Base-by-base conservation (phyloP, 2,329 filamentous ascomycete genomes). In the Colletotrichum tabaci region DNA sequence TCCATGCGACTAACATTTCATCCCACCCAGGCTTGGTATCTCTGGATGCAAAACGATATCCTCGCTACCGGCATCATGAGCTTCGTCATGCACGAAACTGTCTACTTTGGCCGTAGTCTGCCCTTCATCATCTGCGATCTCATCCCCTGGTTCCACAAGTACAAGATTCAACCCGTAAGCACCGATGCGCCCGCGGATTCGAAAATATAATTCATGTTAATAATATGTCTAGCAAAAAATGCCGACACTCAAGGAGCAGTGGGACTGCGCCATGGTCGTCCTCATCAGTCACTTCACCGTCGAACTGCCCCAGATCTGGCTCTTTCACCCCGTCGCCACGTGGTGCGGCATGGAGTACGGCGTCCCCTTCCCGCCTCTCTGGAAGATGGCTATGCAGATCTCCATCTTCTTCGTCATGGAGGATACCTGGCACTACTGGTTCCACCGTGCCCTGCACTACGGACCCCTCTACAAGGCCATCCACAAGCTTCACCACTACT, bases 401-500 rank as follows among this genome's bases (percentile, higher is more conserved):
- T 89, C 92, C 73, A 88, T 98, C 80, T 97, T 98, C 88, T 99
- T 99, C 85, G 89, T 98, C 71, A 84, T 98, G 79, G 96, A 99
- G 84, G 96, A 99, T 83, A 87, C 96, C 76, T 99, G 96, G 96
- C 96, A 99, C 85, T 99, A 99, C 88, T 98, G 95, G 92, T 91
- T 91, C 76, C 96, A 99, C 86, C 94, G 96, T 77, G 90, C 89
- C 53, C 91, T 99, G 84, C 96, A 99, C 88, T 97, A 94, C 87
- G 95, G 94, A 26, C 94, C 95, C 49, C 91, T 99, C 7, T 99
- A 99, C 91, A 97, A 95, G 87, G 90, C 92, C 79, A 94, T 99
- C 78, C 96, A 99, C 90, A 99, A 99, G 87, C 95, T 99, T 77
- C 96, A 99, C 86, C 96, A 99, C 87, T 96, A 96, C 79, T 99